phyloP scores from a whole-genome alignment of 345 rosid genomes.

The Brassica cretica region DNA sequence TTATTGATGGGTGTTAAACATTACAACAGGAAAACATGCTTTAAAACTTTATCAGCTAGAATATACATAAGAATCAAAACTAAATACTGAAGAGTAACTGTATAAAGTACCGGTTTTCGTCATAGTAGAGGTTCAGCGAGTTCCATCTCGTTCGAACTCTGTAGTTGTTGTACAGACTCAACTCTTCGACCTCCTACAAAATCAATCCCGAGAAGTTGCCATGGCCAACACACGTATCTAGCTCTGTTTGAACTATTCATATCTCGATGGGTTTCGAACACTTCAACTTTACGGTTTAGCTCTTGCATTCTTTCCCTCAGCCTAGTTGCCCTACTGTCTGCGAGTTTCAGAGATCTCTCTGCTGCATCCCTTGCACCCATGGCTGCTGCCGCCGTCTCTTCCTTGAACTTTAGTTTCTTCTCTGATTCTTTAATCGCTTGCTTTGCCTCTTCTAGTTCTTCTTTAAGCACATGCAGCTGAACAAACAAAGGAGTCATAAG shows the following conservation, averaged over 20 bases:
- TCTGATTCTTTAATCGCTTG: slow-evolving; percentile 70
- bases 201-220: slow-evolving; percentile 98
- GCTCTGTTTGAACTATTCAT: slow-evolving; percentile 50
- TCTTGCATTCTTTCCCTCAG: slow-evolving; percentile 92
- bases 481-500: slow-evolving; percentile 9
- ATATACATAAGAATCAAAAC: slow-evolving; percentile 22
- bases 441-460: slow-evolving; percentile 88
- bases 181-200: slow-evolving; percentile 63
- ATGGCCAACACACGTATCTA: slow-evolving; percentile 94
- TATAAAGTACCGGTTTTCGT: slow-evolving; percentile 29
- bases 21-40: slow-evolving; percentile 23
- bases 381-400: slow-evolving; percentile 94
- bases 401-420: slow-evolving; percentile 90
- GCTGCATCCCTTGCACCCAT: slow-evolving; percentile 99
- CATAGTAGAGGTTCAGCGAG: slow-evolving; percentile 91
- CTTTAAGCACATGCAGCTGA: slow-evolving; percentile 67
- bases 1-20: slow-evolving; percentile 22
- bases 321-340: slow-evolving; percentile 84
- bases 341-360: slow-evolving; percentile 83
- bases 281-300: slow-evolving; percentile 81
- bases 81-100: slow-evolving; percentile 8
- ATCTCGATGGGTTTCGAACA: slow-evolving; percentile 70
- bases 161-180: slow-evolving; percentile 46
- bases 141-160: slow-evolving; percentile 88
- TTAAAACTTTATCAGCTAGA: slow-evolving; percentile 5